Evolutionary conservation across 441 rosid genomes (phyloP), one percentile per base, ranked within the genome.

Genomic region (Erodium texanum): DNA sequence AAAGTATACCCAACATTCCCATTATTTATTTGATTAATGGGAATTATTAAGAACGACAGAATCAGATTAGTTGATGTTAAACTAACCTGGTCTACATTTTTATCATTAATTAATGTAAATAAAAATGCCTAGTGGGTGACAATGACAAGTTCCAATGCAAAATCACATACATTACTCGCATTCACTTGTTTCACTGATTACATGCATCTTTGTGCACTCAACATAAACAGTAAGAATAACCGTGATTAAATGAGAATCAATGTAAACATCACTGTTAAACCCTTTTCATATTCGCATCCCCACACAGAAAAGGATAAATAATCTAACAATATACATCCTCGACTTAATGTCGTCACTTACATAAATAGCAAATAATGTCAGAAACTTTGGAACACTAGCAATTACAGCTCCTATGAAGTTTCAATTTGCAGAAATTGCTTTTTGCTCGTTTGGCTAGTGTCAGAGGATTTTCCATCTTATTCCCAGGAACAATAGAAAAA

Each of bases 401-500:
- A 22, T 19, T 20, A 56, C 24, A 56, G 2, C 9, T 56, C 62
- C 11, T 20, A 22, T 56, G 2, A 56, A 19, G 8, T 19, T 29
- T 29, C 19, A 19, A 56, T 7, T 19, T 1, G 24, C 24, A 58
- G 11, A 58, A 2, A 58, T 9, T 6, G 9, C 20, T 41, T 12
- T 41, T 41, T 41, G 48, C 48, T 22, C 19, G 15, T 58, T 20
- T 22, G 8, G 62, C 62, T 20, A 58, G 20, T 58, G 12, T 58
- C 24, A 19, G 62, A 20, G 62, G 8, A 58, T 20, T 22, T 56
- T 56, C 62, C 62, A 56, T n/a, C n/a, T n/a, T n/a, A n/a, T n/a
- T n/a, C n/a, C n/a, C 6, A 23, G 70, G 75, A 74, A 34, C 38
- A 79, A 45, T 67, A 62, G 73, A 81, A 70, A 70, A 70, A 66